Evolutionary conservation across 129 eudicot genomes (phyloP), one percentile per base, ranked within the genome.

Genomic region (Saposhnikovia divaricata): DNA sequence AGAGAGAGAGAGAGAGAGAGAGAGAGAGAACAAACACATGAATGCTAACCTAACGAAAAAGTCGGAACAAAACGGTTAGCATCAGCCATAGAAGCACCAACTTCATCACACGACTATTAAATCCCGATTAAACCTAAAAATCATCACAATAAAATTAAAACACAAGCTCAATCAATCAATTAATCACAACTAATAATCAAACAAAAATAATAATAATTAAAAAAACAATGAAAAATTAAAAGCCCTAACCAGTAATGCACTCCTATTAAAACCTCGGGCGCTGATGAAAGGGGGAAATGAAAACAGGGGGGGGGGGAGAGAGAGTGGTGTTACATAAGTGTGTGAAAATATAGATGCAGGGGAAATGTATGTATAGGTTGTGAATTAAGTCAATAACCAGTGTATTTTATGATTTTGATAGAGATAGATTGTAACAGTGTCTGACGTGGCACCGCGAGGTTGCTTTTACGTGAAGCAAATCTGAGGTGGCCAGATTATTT

Each of bases 291-390:
- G 34, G 34, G 9, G 18, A 15, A 3, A 16, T 57, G 4, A 57
- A 57, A 57, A 57, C 68, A 59, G 68, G 34, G 68, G 68, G 68
- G 11, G n/a, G n/a, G n/a, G n/a, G n/a, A n/a, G n/a, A n/a, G n/a
- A 59, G 68, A 59, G 68, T 59, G 27, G 9, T 57, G 66, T 50
- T 50, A 50, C 1, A 50, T 1, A 50, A 16, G 57, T 15, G 57
- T 50, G 57, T 4, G 14, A 59, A n/a, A 8, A 10, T 59, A n/a
- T 59, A 59, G 68, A n/a, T 59, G 9, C 68, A 59, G 34, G 15
- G 59, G 6, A 23, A 25, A 59, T 59, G 68, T 59, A 59, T 59
- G 68, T 59, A 59, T 59, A 59, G 68, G 4, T 9, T 59, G 68
- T 59, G 34, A 34, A 34, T 34, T 34, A 34, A 34, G 37, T 34